phyloP scores from a whole-genome alignment of 192 early-diverging fungal species.

The Chytriomyces hyalinus region DNA sequence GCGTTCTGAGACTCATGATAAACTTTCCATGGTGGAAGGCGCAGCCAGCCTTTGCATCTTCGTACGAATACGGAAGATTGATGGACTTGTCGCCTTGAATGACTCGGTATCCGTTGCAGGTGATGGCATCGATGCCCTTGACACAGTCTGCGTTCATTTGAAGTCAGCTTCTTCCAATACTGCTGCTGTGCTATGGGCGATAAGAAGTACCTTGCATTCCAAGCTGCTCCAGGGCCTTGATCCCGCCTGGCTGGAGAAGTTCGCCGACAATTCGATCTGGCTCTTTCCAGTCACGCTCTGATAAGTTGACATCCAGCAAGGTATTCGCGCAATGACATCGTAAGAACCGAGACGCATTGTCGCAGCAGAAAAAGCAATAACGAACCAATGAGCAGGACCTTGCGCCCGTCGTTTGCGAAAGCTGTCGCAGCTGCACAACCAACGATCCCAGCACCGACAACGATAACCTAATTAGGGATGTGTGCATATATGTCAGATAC shows the following conservation, averaged over 20 bases:
- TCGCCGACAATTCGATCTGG: conserved; percentile 99
- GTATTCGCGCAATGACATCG: neutral
- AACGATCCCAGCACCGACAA: conserved; percentile 92
- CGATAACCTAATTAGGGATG: conserved; percentile 65
- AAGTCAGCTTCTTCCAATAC: neutral
- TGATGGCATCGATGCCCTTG: conserved; percentile 84
- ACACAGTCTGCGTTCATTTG: conserved; percentile 60
- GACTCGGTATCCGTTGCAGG: conserved; percentile 86
- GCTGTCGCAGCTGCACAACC: conserved; percentile 85
- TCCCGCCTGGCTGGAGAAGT: conserved; percentile 93
- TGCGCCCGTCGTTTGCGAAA: conserved; percentile 74
- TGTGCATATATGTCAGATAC: neutral
- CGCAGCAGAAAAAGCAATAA: neutral
- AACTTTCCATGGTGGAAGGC: conserved; percentile 96
- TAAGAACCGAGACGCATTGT: neutral
- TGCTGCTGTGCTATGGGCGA: conserved; percentile 16
- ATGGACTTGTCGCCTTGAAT: conserved; percentile 66
- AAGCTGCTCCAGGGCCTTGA: conserved; percentile 76
- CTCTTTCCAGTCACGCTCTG: conserved; percentile 88
- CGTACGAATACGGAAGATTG: conserved; percentile 71
- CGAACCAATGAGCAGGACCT: conserved; percentile 65
- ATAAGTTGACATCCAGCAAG: neutral
- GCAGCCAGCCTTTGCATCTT: conserved; percentile 63
- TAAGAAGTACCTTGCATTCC: conserved; percentile 58
- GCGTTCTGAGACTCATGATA: conserved; percentile 80